Percentiles rank a stretch among this genome's conserved stretches.
Evolutionary conservation across 495 filamentous ascomycete species (phyloP).

Genomic region (Astrocystis sublimbata): DNA sequence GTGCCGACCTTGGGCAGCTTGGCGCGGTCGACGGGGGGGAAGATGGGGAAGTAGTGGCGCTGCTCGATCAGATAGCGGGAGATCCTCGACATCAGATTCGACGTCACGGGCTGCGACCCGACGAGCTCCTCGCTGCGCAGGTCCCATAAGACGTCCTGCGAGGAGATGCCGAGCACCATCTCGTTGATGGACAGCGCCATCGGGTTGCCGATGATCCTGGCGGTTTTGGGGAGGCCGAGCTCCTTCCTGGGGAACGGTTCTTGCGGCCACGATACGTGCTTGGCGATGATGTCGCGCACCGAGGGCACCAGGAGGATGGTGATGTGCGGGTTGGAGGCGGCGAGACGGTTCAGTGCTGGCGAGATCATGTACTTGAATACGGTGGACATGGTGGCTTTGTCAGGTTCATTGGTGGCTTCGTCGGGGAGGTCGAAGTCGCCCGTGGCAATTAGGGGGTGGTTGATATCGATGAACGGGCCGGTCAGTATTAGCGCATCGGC

Average conservation of each 20-base stretch:
- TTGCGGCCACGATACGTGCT: conserved; percentile 89
- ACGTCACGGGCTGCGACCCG: conserved; percentile 50
- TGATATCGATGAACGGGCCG: conserved; percentile 87
- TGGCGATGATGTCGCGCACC: conserved; percentile 78
- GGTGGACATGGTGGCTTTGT: conserved; percentile 74
- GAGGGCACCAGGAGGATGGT: conserved; percentile 83
- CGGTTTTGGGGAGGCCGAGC: conserved; percentile 71
- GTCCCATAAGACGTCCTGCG: conserved; percentile 80
- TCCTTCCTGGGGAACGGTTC: conserved; percentile 71
- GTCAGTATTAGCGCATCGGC: conserved; percentile 79
- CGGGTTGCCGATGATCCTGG: conserved; percentile 79
- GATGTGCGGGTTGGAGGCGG: conserved; percentile 67
- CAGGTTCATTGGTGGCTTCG: conserved; percentile 64
- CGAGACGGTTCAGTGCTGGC: conserved; percentile 64
- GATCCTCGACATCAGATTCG: conserved; percentile 64
- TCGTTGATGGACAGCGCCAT: conserved; percentile 87
- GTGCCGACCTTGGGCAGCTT: conserved; percentile 63
- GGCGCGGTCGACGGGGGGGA: conserved; percentile 70
- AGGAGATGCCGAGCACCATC: conserved; percentile 72
- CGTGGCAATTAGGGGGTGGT: conserved; percentile 83
- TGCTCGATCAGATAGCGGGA: conserved; percentile 80
- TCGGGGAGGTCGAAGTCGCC: conserved; percentile 91
- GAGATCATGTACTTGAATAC: conserved; percentile 81
- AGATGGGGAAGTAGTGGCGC: conserved; percentile 85
- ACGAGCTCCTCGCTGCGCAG: conserved; percentile 75